Conservation (phyloP, 139 green algal species). For the Chlorella vulgaris region DNA sequence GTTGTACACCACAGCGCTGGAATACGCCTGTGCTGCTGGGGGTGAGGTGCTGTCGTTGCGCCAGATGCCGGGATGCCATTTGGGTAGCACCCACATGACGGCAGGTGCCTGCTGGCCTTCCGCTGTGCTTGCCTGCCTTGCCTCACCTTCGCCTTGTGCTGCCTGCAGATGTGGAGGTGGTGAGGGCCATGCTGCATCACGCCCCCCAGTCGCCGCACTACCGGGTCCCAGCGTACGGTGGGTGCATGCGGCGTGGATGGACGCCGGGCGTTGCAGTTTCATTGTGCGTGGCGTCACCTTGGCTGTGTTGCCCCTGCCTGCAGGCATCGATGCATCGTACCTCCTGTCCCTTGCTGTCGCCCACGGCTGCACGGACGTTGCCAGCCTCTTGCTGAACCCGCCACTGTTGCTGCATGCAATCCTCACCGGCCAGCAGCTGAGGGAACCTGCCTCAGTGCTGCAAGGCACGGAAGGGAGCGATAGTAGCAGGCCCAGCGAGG, state of each 20-base stretch:
- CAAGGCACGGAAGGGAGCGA: background rate
- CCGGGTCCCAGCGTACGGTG: background rate
- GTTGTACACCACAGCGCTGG: background rate
- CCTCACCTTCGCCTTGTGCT: too few species aligned
- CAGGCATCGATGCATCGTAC: background rate
- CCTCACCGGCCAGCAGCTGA: background rate
- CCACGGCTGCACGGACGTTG: background rate
- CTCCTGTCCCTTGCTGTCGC: constrained; percentile 7
- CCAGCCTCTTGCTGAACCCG: background rate
- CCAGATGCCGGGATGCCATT: background rate
- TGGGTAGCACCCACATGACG: background rate
- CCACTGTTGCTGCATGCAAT: background rate
- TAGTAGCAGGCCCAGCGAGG: background rate
- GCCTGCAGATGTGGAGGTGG: background rate
- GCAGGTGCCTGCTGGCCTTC: background rate
- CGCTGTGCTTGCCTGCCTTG: too few species aligned
- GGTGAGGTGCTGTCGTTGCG: background rate
- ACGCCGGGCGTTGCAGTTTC: too few species aligned
- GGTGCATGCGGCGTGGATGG: too few species aligned
- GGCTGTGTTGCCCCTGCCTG: background rate
- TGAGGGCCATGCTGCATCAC: background rate
- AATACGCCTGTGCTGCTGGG: constrained; percentile 14
- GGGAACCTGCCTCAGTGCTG: constrained; percentile 13
- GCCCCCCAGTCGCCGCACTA: background rate
- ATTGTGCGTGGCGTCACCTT: too few species aligned